phyloP scores from a whole-genome alignment of 768 basidiomycete genomes.

The Mycena kentingensis region DNA sequence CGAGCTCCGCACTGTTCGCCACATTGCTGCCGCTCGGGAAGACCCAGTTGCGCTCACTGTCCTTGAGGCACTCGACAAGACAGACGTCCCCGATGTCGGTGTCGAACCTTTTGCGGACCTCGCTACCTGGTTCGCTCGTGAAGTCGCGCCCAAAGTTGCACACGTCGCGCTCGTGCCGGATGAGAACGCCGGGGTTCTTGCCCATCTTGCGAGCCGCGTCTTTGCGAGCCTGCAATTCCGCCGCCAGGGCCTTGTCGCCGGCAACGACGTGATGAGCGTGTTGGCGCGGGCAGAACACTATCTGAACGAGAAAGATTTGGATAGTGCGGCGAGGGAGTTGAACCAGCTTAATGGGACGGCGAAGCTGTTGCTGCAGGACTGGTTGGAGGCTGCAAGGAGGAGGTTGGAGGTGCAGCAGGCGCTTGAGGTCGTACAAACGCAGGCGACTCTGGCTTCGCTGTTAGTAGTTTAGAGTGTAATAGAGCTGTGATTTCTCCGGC shows the following conservation, averaged over 20 bases:
- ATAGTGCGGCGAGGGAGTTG: constrained; percentile 84
- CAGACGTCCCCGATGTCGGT: constrained; percentile 74
- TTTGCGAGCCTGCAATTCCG: constrained; percentile 79
- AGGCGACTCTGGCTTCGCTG: constrained; percentile 81
- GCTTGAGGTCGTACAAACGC: constrained; percentile 80
- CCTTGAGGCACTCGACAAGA: constrained; percentile 67
- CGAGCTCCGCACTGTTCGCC: constrained; percentile 82
- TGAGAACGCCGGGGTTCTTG: constrained; percentile 82
- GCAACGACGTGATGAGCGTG: constrained; percentile 84
- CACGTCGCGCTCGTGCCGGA: constrained; percentile 94
- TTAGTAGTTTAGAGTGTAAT: constrained; percentile 76
- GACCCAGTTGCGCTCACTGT: constrained; percentile 68
- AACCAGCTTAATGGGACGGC: constrained; percentile 88
- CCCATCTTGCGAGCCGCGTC: constrained; percentile 80
- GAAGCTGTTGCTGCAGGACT: constrained; percentile 74
- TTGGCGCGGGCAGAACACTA: constrained; percentile 87
- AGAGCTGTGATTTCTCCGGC: too few relatives aligned
- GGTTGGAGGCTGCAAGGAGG: constrained; percentile 86
- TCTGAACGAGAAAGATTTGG: constrained; percentile 90
- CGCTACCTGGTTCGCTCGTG: constrained; percentile 84
- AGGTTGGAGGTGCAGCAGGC: constrained; percentile 92
- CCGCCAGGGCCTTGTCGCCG: constrained; percentile 75
- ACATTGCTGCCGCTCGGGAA: constrained; percentile 69
- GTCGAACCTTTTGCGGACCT: constrained; percentile 91
- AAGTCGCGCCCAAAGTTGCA: constrained; percentile 81